A percentile compares a stretch with the other conserved stretches of the same genome.
Evolutionary conservation across 2,329 filamentous ascomycete species (phyloP).

Genomic region (Penicillium sp.): DNA sequence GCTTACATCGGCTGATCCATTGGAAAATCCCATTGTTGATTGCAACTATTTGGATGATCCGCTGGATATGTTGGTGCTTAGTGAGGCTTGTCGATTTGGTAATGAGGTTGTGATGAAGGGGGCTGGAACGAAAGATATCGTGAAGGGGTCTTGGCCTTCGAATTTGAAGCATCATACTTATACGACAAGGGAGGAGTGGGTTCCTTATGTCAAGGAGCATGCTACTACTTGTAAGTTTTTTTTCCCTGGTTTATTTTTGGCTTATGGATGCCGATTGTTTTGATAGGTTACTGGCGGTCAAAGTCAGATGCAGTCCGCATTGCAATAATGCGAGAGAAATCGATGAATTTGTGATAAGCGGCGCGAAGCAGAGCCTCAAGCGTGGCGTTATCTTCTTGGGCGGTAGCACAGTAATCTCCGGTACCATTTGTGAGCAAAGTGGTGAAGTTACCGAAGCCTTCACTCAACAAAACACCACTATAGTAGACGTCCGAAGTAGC

Average conservation of each 20-base stretch:
- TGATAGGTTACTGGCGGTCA: conserved; percentile 53
- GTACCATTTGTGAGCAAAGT: too few relatives aligned
- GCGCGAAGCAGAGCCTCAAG: too few relatives aligned
- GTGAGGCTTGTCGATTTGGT: conserved; percentile 58
- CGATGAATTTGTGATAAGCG: too few relatives aligned
- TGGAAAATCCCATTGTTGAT: conserved; percentile 57
- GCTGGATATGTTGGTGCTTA: conserved; percentile 59
- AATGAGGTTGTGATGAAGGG: conserved; percentile 63
- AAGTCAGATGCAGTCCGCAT: too few relatives aligned
- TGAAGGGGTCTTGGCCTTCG: conserved; percentile 61
- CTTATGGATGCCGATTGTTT: neutral
- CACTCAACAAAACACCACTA: too few relatives aligned
- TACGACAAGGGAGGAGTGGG: conserved; percentile 59
- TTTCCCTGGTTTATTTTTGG: too few relatives aligned
- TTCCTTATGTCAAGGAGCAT: conserved; percentile 56
- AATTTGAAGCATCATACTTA: conserved; percentile 53
- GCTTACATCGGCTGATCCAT: conserved; percentile 50
- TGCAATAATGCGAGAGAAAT: too few relatives aligned
- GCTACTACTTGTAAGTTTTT: conserved; percentile 58
- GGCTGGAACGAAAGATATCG: conserved; percentile 57
- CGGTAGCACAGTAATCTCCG: too few relatives aligned
- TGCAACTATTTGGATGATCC: conserved; percentile 59
- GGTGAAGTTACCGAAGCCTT: too few relatives aligned
- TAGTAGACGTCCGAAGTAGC: too few relatives aligned
- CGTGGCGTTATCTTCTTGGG: too few relatives aligned